phyloP scores from a whole-genome alignment of 2,329 filamentous ascomycete species.

The Diaporthe sp. region DNA sequence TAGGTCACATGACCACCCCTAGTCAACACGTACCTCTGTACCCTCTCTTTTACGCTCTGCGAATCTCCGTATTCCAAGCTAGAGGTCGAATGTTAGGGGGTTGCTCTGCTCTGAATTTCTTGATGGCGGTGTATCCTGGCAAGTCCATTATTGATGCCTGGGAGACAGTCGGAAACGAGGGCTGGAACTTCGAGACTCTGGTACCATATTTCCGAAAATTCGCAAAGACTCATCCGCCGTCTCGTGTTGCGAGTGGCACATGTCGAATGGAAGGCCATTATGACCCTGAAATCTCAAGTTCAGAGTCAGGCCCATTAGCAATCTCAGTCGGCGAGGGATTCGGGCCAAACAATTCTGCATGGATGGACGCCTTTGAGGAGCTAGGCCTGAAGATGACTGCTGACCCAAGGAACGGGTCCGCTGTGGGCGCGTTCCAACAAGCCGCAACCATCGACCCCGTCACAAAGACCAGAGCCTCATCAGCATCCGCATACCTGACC shows the following conservation, averaged over 20 bases:
- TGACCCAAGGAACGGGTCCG: constrained; percentile 32
- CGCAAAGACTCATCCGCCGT: constrained; percentile 46
- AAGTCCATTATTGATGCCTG: constrained; percentile 46
- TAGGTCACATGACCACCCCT: too few relatives aligned
- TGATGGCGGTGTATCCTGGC: constrained; percentile 46
- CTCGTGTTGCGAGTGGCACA: not conserved
- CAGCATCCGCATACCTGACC: constrained; percentile 38
- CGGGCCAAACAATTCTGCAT: constrained; percentile 50
- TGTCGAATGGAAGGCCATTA: constrained; percentile 2
- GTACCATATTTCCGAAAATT: constrained; percentile 53
- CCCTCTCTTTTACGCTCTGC: too few relatives aligned
- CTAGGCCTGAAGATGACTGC: constrained; percentile 25
- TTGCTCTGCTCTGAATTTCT: constrained; percentile 48
- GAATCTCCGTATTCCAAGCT: too few relatives aligned
- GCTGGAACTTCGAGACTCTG: constrained; percentile 47
- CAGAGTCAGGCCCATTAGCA: constrained; percentile 51
- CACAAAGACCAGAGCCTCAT: constrained; percentile 36
- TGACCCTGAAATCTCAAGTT: constrained; percentile 37
- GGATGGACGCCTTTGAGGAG: constrained; percentile 53
- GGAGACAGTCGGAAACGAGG: constrained; percentile 46
- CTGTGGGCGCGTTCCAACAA: constrained; percentile 35
- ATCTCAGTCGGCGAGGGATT: constrained; percentile 54
- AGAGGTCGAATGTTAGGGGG: constrained; percentile 52
- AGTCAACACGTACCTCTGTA: too few relatives aligned
- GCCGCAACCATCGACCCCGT: constrained; percentile 36